Evolutionary conservation across 768 basidiomycete genomes (phyloP), one percentile per base, ranked within the genome.

Genomic region (Amylocystis lapponica): DNA sequence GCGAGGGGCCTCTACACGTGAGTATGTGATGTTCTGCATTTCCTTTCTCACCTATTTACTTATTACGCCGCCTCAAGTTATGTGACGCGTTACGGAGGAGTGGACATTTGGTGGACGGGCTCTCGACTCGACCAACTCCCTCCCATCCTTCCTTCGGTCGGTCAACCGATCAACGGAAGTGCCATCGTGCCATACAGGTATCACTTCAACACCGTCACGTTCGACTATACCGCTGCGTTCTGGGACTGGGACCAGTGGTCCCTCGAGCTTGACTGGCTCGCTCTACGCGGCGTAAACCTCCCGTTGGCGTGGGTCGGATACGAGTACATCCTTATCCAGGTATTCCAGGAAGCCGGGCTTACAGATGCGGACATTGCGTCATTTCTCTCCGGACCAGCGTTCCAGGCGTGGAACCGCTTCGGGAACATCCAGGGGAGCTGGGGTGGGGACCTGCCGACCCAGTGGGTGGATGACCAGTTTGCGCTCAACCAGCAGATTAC

Each of bases 51-150:
- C n/a, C n/a, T n/a, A n/a, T n/a, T n/a, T n/a, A n/a, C n/a, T n/a
- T n/a, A n/a, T n/a, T n/a, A n/a, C n/a, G n/a, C n/a, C n/a, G n/a
- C n/a, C n/a, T n/a, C n/a, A n/a, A 67, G 65, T 2, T 70, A 69
- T 45, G 55, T 65, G 27, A 68, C 65, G 1, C 59, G 64, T 21
- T 55, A 59, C 36, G 66, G 59, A 4, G 59, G 61, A 1, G 64
- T 69, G 5, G 68, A 70, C 36, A 70, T 70, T 34, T 70, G 66
- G 64, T 70, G 67, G 68, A 68, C 68, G 2, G 66, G 68, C 5
- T 69, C 68, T 3, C 62, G 67, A 22, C 60, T 70, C 20, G 44
- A 59, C 17, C 36, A 57, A 23, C 57, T 70, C 5, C 58, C 66
- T 3, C 0, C 45, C 1, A 34, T 41, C 14, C 49, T 70, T 2